Percentiles rank a stretch among this genome's conserved stretches.
These are phyloP conservation scores for Cytospora leucostoma DNA, from an alignment of 2,329 filamentous ascomycete species.

Conservation along the genomic window DNA sequence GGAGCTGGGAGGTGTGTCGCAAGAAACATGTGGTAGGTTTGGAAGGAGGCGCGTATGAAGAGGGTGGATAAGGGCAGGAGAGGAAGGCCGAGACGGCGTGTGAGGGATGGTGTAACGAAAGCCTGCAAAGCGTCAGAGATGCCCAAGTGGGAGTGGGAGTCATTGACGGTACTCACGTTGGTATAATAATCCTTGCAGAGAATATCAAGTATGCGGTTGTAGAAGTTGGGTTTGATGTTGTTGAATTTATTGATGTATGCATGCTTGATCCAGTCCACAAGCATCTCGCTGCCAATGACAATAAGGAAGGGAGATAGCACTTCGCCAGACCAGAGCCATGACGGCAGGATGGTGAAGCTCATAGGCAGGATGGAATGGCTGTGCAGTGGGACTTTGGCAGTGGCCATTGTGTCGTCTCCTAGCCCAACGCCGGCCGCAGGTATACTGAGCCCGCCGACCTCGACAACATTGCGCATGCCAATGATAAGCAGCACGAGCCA, in stretches of 20 bases:
- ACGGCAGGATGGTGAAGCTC: slow-evolving; percentile 87
- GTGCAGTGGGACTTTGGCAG: slow-evolving; percentile 62
- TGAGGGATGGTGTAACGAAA: slow-evolving; percentile 87
- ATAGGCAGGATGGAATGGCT: slow-evolving; percentile 79
- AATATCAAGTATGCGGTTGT: slow-evolving; percentile 87
- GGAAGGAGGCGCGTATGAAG: slow-evolving; percentile 90
- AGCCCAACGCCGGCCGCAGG: slow-evolving; percentile 55
- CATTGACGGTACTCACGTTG: slow-evolving; percentile 59
- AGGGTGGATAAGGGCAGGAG: slow-evolving; percentile 91
- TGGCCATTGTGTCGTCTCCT: slow-evolving; percentile 47
- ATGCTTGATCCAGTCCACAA: slow-evolving; percentile 96
- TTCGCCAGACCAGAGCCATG: slow-evolving; percentile 75
- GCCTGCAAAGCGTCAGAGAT: slow-evolving; percentile 53
- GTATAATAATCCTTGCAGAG: slow-evolving; percentile 98
- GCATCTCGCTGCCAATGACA: slow-evolving; percentile 92
- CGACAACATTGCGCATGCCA: slow-evolving; percentile 91
- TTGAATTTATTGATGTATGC: slow-evolving; percentile 99
- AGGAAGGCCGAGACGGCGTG: slow-evolving; percentile 83
- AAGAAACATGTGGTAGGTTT: slow-evolving; percentile 98
- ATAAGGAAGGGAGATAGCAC: slow-evolving; percentile 91
- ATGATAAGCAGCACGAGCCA: slow-evolving; percentile 98
- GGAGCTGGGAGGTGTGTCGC: slow-evolving; percentile 81
- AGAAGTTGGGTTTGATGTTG: slow-evolving; percentile 89
- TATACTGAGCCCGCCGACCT: slow-evolving; percentile 81
- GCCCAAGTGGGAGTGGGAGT: neutral